These are phyloP conservation scores for Fusarium nelsonii DNA, from an alignment of 2,329 filamentous ascomycete genomes.

Conservation along the genomic window DNA sequence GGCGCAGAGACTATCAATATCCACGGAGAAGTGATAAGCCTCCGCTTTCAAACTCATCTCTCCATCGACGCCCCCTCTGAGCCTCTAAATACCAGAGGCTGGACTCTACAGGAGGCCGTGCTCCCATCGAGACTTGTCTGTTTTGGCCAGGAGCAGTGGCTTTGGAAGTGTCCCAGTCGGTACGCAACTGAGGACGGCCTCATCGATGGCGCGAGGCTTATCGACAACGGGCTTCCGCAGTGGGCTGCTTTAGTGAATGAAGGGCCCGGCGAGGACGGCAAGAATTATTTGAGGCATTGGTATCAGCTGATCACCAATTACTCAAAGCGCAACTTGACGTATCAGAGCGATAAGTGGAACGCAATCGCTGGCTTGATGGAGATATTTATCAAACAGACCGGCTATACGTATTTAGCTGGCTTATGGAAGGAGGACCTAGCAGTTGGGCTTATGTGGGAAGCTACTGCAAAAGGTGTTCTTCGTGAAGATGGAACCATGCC, in stretches of 20 bases:
- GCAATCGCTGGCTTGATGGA: constrained; percentile 6
- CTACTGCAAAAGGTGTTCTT: neutral
- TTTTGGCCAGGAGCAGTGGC: constrained; percentile 12
- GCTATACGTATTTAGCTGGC: constrained; percentile 1
- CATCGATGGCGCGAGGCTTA: neutral
- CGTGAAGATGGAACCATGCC: neutral
- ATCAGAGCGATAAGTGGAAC: constrained; percentile 1
- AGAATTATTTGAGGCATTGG: neutral
- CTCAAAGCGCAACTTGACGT: neutral
- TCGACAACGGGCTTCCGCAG: neutral
- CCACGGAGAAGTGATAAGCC: neutral
- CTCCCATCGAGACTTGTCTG: neutral
- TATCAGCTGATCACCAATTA: constrained; percentile 2
- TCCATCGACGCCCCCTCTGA: neutral
- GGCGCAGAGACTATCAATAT: neutral
- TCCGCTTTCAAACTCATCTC: neutral
- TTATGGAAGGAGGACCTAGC: constrained; percentile 13
- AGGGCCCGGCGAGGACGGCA: neutral
- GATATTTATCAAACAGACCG: neutral
- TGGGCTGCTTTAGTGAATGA: neutral
- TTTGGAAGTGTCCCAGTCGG: constrained; percentile 16
- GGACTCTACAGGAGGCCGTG: constrained; percentile 16
- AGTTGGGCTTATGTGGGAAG: constrained; percentile 8
- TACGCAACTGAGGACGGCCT: constrained; percentile 8
- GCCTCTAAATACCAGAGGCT: constrained; percentile 4